Evolutionary conservation across 2,329 filamentous ascomycete genomes (phyloP).

Genomic region (Curvularia sp.): DNA sequence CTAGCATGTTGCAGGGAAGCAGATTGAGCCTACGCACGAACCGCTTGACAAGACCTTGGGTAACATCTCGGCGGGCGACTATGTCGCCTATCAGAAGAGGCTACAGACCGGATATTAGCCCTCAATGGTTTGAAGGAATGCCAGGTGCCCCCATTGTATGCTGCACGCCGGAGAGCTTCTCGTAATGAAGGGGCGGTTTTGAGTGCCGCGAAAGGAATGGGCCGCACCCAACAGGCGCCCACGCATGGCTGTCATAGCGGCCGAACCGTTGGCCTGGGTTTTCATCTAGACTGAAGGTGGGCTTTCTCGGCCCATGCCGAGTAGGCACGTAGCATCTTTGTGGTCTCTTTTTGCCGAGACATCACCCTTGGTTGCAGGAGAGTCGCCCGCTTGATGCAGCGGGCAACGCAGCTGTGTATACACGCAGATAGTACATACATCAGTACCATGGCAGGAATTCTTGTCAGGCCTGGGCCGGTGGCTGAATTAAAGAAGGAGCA

Average conservation of each 20-base stretch:
- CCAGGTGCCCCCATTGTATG: not conserved
- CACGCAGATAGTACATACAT: too few species aligned
- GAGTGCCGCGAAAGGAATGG: constrained; percentile 5
- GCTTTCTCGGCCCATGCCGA: not conserved
- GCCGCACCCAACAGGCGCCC: constrained; percentile 11
- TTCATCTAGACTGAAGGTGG: not conserved
- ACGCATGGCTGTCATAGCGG: constrained; percentile 8
- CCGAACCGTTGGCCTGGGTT: constrained; percentile 13
- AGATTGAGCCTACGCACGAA: constrained; percentile 4
- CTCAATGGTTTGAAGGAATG: constrained; percentile 2
- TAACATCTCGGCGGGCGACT: constrained; percentile 5
- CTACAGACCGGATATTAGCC: constrained; percentile 7
- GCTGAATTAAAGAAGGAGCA: constrained; percentile 8
- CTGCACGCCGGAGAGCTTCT: constrained; percentile 2
- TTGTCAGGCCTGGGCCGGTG: constrained; percentile 2
- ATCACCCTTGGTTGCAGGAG: not conserved
- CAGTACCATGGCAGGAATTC: too few species aligned
- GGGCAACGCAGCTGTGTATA: not conserved
- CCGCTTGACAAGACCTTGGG: constrained; percentile 6
- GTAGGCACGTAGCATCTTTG: not conserved
- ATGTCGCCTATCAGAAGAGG: constrained; percentile 10
- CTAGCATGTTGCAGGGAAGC: constrained; percentile 4
- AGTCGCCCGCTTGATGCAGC: not conserved
- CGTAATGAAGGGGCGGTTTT: constrained; percentile 4
- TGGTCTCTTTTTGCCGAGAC: not conserved